Evolutionary conservation across 805 yeast species (phyloP).

Genomic region (Vanderwaltozyma verrucispora): DNA sequence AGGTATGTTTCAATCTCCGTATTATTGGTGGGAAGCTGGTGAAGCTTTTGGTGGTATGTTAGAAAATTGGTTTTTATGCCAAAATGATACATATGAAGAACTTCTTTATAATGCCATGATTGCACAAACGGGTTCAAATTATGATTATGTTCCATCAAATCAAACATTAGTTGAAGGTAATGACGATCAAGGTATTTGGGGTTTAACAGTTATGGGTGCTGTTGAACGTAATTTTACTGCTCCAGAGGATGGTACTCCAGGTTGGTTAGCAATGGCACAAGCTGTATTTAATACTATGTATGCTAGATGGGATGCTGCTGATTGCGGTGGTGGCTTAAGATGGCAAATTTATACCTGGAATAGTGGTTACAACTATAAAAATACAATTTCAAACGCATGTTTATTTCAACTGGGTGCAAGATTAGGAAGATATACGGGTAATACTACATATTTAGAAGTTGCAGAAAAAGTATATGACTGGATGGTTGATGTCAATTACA

Average conservation of each 20-base stretch:
- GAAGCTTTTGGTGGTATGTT: constrained; percentile 60
- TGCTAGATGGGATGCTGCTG: constrained; percentile 44
- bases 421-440: constrained; percentile 47
- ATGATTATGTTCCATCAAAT: constrained; percentile 50
- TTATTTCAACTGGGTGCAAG: constrained; percentile 54
- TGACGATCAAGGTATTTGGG: constrained; percentile 69
- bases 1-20: constrained; percentile 61
- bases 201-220: constrained; percentile 50
- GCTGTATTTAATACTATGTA: constrained; percentile 49
- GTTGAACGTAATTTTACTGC: constrained; percentile 48
- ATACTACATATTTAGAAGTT: constrained; percentile 39
- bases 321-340: constrained; percentile 56
- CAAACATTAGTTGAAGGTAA: constrained; percentile 63
- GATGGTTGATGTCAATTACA: constrained; percentile 40
- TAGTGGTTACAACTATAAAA: constrained; percentile 53
- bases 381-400: constrained; percentile 56
- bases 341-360: constrained; percentile 60
- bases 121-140: constrained; percentile 34
- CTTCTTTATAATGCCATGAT: constrained; percentile 44
- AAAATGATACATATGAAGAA: constrained; percentile 52
- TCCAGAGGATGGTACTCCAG: constrained; percentile 33
- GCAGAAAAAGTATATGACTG: constrained; percentile 50
- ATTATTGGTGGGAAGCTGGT: constrained; percentile 89
- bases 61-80: constrained; percentile 64
- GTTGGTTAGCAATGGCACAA: constrained; percentile 48